Base-by-base conservation (phyloP, 371 early-diverging fungal species). In the Homolaphlyctis polyrhiza region DNA sequence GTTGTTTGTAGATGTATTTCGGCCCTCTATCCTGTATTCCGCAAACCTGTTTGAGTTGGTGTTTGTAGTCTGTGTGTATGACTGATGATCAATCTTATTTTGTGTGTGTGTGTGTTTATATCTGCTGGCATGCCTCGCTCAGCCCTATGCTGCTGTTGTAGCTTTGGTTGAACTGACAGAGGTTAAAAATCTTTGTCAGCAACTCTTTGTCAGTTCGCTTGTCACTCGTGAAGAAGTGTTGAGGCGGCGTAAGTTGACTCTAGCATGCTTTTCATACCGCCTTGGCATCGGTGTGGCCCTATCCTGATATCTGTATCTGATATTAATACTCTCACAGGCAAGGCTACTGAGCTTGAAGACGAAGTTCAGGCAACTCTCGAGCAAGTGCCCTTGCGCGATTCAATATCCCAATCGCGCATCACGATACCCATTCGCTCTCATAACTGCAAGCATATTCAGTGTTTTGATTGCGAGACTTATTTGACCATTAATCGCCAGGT, bases 371-470 rank as follows among this genome's bases (percentile, higher is more conserved):
- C 66, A 18, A 39, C 57, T 1, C n/a, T 29, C 27, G 45, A 35
- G 45, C 58, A 28, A 6, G 54, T 65, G 11, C n/a, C 66, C 4
- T 32, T 65, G 5, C 14, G 43, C 13, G 66, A 65, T 33, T 61
- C 66, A 4, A 21, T 61, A 18, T 60, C 61, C 21, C 50, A 36
- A 28, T 4, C 27, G 1, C 60, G 54, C 23, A 65, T 65, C 11
- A 16, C 8, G 33, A 28, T 52, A 2, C 54, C 66, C 3, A 35
- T 33, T 1, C 66, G 66, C 21, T 35, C 52, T 5, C 18, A 52
- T n/a, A 29, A 35, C 18, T 65, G 66, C 66, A 29, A 27, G 32
- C 66, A 65, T 29, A 54, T 61, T 14, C 66, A 65, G 43, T 65
- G 66, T 33, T 65, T 65, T 61, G 66, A 65, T 13, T 61, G 34